Evolutionary conservation across 2,329 filamentous ascomycete species (phyloP).

Genomic region (Paecilomyces formosus): DNA sequence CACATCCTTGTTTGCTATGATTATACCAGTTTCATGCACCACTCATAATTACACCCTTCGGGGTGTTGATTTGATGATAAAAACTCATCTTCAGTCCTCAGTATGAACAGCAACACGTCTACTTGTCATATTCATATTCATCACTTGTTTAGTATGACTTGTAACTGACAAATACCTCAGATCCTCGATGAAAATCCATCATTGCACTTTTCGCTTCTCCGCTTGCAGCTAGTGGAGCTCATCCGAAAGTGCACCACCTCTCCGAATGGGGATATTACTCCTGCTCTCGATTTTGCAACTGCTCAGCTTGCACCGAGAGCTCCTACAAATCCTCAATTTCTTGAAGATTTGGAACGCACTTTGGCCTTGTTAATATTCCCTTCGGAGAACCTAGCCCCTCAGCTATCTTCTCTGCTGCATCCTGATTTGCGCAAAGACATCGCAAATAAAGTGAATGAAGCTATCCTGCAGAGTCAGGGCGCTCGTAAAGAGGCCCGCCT

Average conservation of each 20-base stretch:
- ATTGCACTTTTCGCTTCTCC: slow-evolving; percentile 81
- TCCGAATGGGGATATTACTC: slow-evolving; percentile 63
- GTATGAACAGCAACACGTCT: slow-evolving; percentile 58
- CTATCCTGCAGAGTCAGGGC: slow-evolving; percentile 68
- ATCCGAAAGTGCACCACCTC: slow-evolving; percentile 68
- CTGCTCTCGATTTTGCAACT: slow-evolving; percentile 80
- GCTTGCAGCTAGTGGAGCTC: slow-evolving; percentile 87
- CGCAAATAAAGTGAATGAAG: slow-evolving; percentile 83
- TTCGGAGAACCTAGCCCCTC: slow-evolving; percentile 67
- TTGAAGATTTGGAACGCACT: slow-evolving; percentile 81
- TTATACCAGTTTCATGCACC: slow-evolving; percentile 99
- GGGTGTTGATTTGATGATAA: slow-evolving; percentile 95
- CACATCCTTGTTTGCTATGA: slow-evolving; percentile 57
- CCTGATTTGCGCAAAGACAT: slow-evolving; percentile 73
- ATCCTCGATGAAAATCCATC: slow-evolving; percentile 77
- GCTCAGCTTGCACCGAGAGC: slow-evolving; percentile 81
- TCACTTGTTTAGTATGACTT: not conserved
- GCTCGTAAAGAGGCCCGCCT: slow-evolving; percentile 73
- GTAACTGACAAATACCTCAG: slow-evolving; percentile 39
- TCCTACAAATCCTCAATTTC: slow-evolving; percentile 69
- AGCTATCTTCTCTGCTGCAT: slow-evolving; percentile 68
- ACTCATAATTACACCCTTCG: slow-evolving; percentile 77
- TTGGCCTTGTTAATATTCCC: slow-evolving; percentile 90
- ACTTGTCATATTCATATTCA: slow-evolving; percentile 3
- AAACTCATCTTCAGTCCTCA: slow-evolving; percentile 71